Base-by-base conservation (phyloP, 2,329 filamentous ascomycete species). In the Fusarium sp. region DNA sequence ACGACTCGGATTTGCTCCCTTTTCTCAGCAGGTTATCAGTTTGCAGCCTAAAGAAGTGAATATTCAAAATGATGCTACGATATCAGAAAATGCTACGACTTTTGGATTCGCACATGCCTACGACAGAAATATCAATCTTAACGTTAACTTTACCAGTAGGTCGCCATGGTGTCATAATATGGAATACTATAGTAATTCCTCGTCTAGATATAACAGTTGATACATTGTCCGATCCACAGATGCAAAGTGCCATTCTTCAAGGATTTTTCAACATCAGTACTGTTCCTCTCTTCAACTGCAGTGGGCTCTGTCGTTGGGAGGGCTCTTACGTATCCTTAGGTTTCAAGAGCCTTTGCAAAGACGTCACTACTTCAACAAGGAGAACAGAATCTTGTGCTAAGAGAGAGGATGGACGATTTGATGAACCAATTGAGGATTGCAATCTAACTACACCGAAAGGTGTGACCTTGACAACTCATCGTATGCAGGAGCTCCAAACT, bases 51-150 rank as follows among this genome's bases (percentile, higher is more conserved):
- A 3, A 24, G 4, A 26, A 6, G 22, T 39, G 7, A 11, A 36
- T 17, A 34, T 50, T 3, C 22, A 17, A 39, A 36, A 22, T 9
- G n/a, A n/a, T n/a, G n/a, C n/a, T n/a, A n/a, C n/a, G n/a, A n/a
- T n/a, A n/a, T n/a, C n/a, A n/a, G n/a, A n/a, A n/a, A 21, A 50
- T 5, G 10, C 22, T 4, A 26, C 34, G 1, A 50, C 47, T 3
- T 50, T 50, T 39, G 47, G 47, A 19, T 39, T 26, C 11, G 34
- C 34, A 7, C 34, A 50, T 6, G 34, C 47, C 7, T 39, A 50
- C 15, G 34, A 38, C 19, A 21, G 47, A 50, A n/a, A n/a, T n/a
- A n/a, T n/a, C n/a, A n/a, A n/a, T n/a, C n/a, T n/a, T n/a, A n/a
- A n/a, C n/a, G n/a, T n/a, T n/a, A n/a, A n/a, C n/a, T n/a, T n/a